Evolutionary conservation across 1,284 basidiomycete genomes (phyloP), one percentile per base, ranked within the genome.

Genomic region (Cutaneotrichosporon sp.): DNA sequence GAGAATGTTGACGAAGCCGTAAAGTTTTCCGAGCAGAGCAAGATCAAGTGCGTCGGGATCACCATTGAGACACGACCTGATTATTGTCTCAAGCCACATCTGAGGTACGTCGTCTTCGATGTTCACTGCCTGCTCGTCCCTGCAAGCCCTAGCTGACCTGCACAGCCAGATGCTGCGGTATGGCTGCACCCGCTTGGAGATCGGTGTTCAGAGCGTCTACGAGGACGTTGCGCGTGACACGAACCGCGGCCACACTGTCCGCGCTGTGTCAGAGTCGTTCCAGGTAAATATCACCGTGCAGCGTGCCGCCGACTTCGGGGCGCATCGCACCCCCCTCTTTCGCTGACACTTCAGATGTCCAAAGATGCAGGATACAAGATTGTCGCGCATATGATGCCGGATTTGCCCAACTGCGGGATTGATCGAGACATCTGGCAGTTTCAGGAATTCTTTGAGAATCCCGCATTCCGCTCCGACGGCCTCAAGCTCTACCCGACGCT

Each of bases 351-450:
- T n/a, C n/a, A 98, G 69, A 84, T 98, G 63, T 88, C 93, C 31
- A 99, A 99, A 75, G 94, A 99, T 65, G 94, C 94, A 1, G 94
- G 94, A 10, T 99, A 97, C 85, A 99, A 99, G 77, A 91, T 97
- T 51, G 93, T 97, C 35, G 91, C 91, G 17, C 92, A 97, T 70
- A 96, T 96, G 92, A 97, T 97, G 92, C 88, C 91, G 50, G 86
- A 96, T 76, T 82, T 98, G 7, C 96, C 96, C 12, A 99, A 98
- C 71, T 90, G 98, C 51, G 94, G 94, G 37, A 83, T 96, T 50
- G 94, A 98, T 77, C 84, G 94, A 43, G 94, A 99, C 71, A 84
- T 99, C 53, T 94, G 94, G 71, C 96, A 98, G 70, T 99, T 99
- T 81, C 61, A 78, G 67, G 82, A 84, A 68, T 98, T 94, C 72